Percentiles rank a stretch among this genome's conserved stretches.
These are phyloP conservation scores for Dactylellina drechsleri DNA, from an alignment of 2,329 filamentous ascomycete species.

Conservation along the genomic window DNA sequence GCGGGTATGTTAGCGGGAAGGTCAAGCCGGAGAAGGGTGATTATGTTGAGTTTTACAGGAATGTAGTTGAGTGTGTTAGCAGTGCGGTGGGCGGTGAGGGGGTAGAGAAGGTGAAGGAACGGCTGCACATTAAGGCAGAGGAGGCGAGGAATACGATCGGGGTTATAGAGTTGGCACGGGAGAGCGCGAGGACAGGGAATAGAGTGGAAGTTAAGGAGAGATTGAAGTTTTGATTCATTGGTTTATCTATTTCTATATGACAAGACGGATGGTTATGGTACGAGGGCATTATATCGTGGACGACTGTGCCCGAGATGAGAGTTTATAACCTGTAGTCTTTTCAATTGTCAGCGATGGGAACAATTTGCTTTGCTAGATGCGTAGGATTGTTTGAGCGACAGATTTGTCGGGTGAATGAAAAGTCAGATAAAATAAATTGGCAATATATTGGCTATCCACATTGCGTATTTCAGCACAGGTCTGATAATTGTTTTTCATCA, in stretches of 20 bases:
- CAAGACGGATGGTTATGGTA: not conserved
- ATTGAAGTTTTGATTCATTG: slow-evolving; percentile 23
- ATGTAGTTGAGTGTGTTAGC: slow-evolving; percentile 53
- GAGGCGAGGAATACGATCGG: slow-evolving; percentile 57
- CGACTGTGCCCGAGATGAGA: not conserved
- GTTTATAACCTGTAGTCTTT: not conserved
- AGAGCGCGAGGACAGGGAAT: slow-evolving; percentile 56
- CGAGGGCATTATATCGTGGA: not conserved
- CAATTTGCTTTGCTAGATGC: not conserved
- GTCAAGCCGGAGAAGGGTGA: slow-evolving; percentile 56
- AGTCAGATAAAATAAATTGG: slow-evolving; percentile 52
- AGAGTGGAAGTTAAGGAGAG: slow-evolving; percentile 53
- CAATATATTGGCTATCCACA: slow-evolving; percentile 55
- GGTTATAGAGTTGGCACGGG: slow-evolving; percentile 56
- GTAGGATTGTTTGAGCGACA: no score
- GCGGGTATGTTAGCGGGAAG: slow-evolving; percentile 39
- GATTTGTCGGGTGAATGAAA: not conserved
- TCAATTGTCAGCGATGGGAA: slow-evolving; percentile 24
- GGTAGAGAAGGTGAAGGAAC: slow-evolving; percentile 17
- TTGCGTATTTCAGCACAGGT: slow-evolving; percentile 54
- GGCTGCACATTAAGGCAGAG: slow-evolving; percentile 54
- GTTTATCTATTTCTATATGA: not conserved
- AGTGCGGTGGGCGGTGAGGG: slow-evolving; percentile 35
- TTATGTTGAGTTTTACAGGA: slow-evolving; percentile 57
- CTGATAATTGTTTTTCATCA: slow-evolving; percentile 55